Evolutionary conservation across 805 yeast genomes (phyloP), one percentile per base, ranked within the genome.

Genomic region (Starmera caribaea): DNA sequence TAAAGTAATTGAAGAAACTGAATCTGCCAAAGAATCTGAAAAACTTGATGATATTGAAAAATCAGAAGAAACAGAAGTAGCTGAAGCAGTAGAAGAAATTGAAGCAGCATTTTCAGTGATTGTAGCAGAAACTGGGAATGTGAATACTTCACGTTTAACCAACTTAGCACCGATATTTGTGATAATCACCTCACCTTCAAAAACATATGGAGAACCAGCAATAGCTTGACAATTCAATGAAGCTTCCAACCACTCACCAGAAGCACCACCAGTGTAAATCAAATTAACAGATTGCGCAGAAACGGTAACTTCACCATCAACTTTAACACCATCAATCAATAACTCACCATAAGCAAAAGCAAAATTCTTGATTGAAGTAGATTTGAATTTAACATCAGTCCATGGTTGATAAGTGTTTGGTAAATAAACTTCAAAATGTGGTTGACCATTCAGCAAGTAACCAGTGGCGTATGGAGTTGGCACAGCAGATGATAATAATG

Each of bases 361-460:
- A 39, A 47, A 48, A 13, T 17, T 37, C 24, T 49, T 21, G 7
- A 21, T 21, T 39, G 45, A 41, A 43, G 47, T 45, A 14, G 45
- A 53, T 34, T 42, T 6, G 21, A 49, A 41, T 26, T 43, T 45
- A 41, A 51, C 44, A 8, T 38, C 38, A 16, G 48, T 45, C 48
- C 48, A 48, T 43, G 52, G 50, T 36, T 47, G 46, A 30, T 36
- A 43, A 16, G 36, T 26, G 41, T 48, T 54, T 50, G 56, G 56
- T 35, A 50, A 38, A 36, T 29, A 35, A 30, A 50, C 36, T 30
- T 52, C 51, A 46, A 46, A 52, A 36, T 47, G 47, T 50, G 56
- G 56, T 45, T 49, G 49, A 38, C 55, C 56, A 27, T 42, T 42
- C 30, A n/a, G 26, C 29, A 50, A 38, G 48, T 44, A 47, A 47